phyloP scores from a whole-genome alignment of 2,329 filamentous ascomycete species.

The Exophiala xenobiotica region DNA sequence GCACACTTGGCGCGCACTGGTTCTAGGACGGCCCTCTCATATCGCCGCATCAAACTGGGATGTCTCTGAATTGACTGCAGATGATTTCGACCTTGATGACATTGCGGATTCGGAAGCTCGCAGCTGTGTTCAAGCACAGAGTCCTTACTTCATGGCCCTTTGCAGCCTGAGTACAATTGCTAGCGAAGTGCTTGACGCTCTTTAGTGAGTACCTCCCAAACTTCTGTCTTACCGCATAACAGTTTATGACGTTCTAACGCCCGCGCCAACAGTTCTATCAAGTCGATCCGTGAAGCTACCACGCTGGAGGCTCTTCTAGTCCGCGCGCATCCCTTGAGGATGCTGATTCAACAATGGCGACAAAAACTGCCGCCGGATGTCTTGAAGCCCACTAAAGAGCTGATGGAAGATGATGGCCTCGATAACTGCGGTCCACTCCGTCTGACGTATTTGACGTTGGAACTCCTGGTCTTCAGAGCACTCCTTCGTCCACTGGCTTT shows the following conservation, averaged over 20 bases:
- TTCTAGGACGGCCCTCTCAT: constrained; percentile 82
- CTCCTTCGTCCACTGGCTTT: constrained; percentile 14
- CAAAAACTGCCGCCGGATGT: constrained; percentile 10
- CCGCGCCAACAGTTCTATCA: constrained; percentile 7
- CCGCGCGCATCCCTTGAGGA: constrained; percentile 13
- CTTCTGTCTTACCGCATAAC: background rate
- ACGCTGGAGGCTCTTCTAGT: constrained; percentile 9
- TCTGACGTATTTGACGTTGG: constrained; percentile 14
- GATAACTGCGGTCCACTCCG: constrained; percentile 13
- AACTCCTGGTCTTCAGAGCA: constrained; percentile 14
- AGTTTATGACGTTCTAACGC: background rate
- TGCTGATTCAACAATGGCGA: constrained; percentile 14
- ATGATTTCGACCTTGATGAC: constrained; percentile 38
- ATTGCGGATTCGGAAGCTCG: constrained; percentile 9
- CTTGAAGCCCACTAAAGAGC: constrained; percentile 14
- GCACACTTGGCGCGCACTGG: constrained; percentile 88
- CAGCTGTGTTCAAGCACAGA: constrained; percentile 7
- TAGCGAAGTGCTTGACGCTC: constrained; percentile 5
- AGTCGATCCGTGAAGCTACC: constrained; percentile 11
- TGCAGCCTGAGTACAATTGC: constrained; percentile 13
- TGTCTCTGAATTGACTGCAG: constrained; percentile 52
- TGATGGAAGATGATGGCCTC: constrained; percentile 13
- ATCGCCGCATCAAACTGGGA: constrained; percentile 72
- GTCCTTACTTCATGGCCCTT: constrained; percentile 15
- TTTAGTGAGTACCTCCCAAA: constrained; percentile 13